Base-by-base conservation (phyloP, 768 basidiomycete species). In the Solioccasus polychromus region DNA sequence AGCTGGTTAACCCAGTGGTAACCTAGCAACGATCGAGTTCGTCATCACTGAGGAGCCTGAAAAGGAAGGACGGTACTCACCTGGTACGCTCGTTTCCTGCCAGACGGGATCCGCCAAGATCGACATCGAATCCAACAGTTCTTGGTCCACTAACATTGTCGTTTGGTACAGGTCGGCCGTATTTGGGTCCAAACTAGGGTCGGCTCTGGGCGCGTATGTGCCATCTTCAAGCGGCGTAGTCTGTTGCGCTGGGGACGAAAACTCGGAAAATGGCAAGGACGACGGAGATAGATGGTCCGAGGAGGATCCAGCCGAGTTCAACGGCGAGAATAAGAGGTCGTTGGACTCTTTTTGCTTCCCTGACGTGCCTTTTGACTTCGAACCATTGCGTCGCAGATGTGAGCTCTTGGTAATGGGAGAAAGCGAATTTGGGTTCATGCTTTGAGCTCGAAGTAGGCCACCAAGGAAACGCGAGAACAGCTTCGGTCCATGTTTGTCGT, bases 401-500 rank as follows among this genome's bases (percentile, higher is more conserved):
- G 50, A 35, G 31, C 44, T 41, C 46, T 53, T 63, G 44, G 55
- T 45, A 15, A 44, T 37, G 12, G 52, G 53, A 24, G 58, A 52
- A 1, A 48, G 47, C 4, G 46, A 41, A 9, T 51, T 35, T 3
- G 50, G 51, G 11, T 51, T 50, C 9, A 74, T 71, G 61, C 70
- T 74, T 17, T 79, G 79, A n/a, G 76, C 76, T 14, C 77, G 77
- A 8, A 92, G 73, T 5, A 92, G 73, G 28, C 82, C 80, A 35
- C 78, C 77, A 36, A 92, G 72, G 76, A 92, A 92, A 38, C 79
- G 82, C 0, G 89, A 79, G 62, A 89, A 91, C 5, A 91, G 69
- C 60, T 81, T 85, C 1, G 88, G 89, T 0, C 85, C 86, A 58
- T 92, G 88, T 15, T 82, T 81, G 22, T 87, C 83, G 64, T 92